These are phyloP conservation scores for Penstemon davidsonii DNA, from an alignment of 257 asterid genomes.

Conservation along the genomic window DNA sequence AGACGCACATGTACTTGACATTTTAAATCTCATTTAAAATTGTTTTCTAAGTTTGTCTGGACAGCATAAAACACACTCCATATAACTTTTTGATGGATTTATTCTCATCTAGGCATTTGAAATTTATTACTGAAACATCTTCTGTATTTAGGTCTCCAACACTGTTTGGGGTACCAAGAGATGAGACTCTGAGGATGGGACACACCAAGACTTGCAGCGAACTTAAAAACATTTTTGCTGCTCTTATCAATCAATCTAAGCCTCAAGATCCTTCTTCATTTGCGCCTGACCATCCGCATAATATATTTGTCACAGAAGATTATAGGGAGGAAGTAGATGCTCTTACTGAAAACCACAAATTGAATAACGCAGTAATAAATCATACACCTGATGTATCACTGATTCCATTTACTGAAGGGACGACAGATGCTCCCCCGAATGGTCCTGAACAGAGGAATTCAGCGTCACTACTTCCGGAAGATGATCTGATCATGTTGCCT, in stretches of 20 bases:
- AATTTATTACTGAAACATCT: conserved; percentile 16
- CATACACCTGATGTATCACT: conserved; percentile 38
- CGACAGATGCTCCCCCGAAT: conserved; percentile 30
- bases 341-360: conserved; percentile 35
- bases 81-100: neutral
- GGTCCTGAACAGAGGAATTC: conserved; percentile 34
- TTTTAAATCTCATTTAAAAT: too few species aligned
- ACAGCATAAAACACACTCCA: neutral
- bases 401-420: conserved; percentile 32
- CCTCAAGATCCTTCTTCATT: conserved; percentile 55
- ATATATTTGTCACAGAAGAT: conserved; percentile 43
- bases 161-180: conserved; percentile 91
- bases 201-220: conserved; percentile 81
- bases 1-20: too few species aligned
- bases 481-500: conserved; percentile 21
- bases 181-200: conserved; percentile 88
- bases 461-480: conserved; percentile 32
- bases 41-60: neutral
- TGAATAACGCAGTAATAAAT: conserved; percentile 13
- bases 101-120: conserved; percentile 5
- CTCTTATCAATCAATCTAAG: conserved; percentile 77
- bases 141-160: conserved; percentile 65
- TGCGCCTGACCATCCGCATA: conserved; percentile 39
- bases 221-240: conserved; percentile 81
- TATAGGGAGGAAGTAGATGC: conserved; percentile 35